phyloP scores from a whole-genome alignment of 257 asterid species.

The Plectranthus barbatus region DNA sequence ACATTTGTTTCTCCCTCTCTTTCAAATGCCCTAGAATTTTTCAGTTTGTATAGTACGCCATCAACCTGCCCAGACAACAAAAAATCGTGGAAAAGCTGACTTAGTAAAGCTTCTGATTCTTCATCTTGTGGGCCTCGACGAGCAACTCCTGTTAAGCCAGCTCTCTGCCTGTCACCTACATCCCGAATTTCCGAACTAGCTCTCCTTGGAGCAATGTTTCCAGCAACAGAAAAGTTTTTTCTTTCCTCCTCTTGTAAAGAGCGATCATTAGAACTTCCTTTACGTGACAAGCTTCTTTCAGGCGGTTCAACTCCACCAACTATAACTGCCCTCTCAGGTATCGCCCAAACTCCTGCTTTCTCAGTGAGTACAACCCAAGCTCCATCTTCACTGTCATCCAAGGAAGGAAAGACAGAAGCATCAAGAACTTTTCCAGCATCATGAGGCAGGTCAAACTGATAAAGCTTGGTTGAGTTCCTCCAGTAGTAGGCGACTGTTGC shows the following conservation, averaged over 20 bases:
- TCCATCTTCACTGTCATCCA: constrained; percentile 67
- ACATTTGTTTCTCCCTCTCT: constrained; percentile 85
- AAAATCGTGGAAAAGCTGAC: constrained; percentile 78
- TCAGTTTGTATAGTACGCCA: constrained; percentile 59
- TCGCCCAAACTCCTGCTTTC: constrained; percentile 96
- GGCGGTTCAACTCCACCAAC: constrained; percentile 96
- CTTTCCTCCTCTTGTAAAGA: constrained; percentile 58
- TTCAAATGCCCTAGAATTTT: constrained; percentile 72
- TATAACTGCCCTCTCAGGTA: constrained; percentile 89
- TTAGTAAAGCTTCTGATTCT: constrained; percentile 83
- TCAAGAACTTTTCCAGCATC: constrained; percentile 96
- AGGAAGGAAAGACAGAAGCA: constrained; percentile 76
- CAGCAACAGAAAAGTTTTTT: constrained; percentile 44
- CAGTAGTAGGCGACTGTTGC: constrained; percentile 93
- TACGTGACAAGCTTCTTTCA: constrained; percentile 86
- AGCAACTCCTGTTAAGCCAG: constrained; percentile 48
- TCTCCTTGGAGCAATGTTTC: constrained; percentile 68
- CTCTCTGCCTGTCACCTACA: constrained; percentile 63
- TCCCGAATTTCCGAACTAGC: constrained; percentile 81
- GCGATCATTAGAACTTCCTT: constrained; percentile 81
- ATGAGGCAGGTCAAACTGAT: constrained; percentile 85
- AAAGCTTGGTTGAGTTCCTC: constrained; percentile 75
- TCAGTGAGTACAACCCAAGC: constrained; percentile 95
- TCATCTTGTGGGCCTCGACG: constrained; percentile 76
- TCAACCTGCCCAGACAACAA: constrained; percentile 73